Evolutionary conservation across 2,329 filamentous ascomycete genomes (phyloP).

Genomic region (Nectriaceae sp.): DNA sequence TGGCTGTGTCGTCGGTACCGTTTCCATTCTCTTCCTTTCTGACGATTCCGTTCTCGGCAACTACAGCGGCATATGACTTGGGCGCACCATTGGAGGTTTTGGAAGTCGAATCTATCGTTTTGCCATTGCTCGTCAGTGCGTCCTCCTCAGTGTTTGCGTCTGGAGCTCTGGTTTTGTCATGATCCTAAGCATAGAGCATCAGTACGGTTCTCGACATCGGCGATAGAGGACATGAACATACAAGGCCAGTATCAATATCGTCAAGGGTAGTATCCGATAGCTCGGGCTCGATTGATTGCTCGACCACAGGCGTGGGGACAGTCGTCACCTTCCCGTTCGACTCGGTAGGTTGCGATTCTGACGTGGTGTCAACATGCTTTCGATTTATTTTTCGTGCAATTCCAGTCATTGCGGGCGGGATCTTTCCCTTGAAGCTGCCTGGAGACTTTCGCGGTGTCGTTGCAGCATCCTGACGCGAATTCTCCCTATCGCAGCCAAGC

Average conservation of each 20-base stretch:
- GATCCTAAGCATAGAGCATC: neutral
- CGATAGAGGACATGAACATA: neutral
- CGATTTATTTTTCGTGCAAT: neutral
- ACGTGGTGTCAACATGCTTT: slow-evolving; percentile 9
- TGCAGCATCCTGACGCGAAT: slow-evolving; percentile 6
- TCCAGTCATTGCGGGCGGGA: neutral
- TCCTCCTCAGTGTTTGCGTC: neutral
- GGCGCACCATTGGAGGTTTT: slow-evolving; percentile 15
- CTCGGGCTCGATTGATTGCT: slow-evolving; percentile 10
- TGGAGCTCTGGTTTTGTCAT: neutral
- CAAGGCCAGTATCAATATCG: neutral
- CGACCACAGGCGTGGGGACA: slow-evolving; percentile 18
- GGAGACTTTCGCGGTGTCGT: slow-evolving; percentile 1
- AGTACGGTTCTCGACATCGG: neutral
- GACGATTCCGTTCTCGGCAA: neutral
- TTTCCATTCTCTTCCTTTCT: neutral
- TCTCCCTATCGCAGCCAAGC: slow-evolving; percentile 2
- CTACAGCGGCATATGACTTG: slow-evolving; percentile 12
- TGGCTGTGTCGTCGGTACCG: neutral
- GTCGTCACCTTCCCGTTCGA: slow-evolving; percentile 25
- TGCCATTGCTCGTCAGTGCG: slow-evolving; percentile 20
- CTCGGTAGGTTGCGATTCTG: slow-evolving; percentile 11
- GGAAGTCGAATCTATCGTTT: slow-evolving; percentile 14
- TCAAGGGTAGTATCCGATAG: neutral
- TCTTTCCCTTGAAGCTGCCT: neutral